Conservation (phyloP, 2,329 filamentous ascomycete species). For the Ploettnerulaceae sp. region DNA sequence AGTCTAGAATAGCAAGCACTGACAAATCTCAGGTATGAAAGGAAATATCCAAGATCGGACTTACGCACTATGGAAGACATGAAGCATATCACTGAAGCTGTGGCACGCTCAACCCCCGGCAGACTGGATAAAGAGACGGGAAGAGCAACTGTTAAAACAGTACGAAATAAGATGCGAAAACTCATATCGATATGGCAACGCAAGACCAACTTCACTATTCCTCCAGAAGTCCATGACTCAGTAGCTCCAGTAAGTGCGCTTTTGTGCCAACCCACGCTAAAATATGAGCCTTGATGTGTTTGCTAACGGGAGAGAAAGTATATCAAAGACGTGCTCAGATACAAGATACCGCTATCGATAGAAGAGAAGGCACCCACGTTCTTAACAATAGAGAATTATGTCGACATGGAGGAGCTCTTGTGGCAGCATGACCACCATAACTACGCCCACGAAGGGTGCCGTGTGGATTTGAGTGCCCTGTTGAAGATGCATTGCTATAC, state of each 20-base stretch:
- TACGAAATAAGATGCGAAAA: conserved; percentile 11
- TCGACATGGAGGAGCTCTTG: conserved; percentile 17
- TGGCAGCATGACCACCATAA: conserved; percentile 17
- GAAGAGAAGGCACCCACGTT: conserved; percentile 17
- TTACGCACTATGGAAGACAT: conserved; percentile 19
- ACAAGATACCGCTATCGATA: conserved; percentile 18
- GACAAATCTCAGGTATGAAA: conserved; percentile 21
- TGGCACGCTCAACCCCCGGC: conserved; percentile 14
- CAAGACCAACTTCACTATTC: conserved; percentile 13
- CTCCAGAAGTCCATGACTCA: conserved; percentile 18
- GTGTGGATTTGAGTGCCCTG: conserved; percentile 17
- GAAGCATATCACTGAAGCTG: conserved; percentile 21
- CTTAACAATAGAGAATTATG: conserved; percentile 19
- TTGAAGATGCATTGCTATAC: conserved; percentile 22
- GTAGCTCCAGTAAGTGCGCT: conserved; percentile 17
- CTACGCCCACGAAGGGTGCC: conserved; percentile 15
- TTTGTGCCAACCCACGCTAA: conserved; percentile 12
- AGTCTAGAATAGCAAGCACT: conserved; percentile 16
- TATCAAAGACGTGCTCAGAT: conserved; percentile 17
- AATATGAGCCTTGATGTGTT: conserved; percentile 19
- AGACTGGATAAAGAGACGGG: conserved; percentile 12
- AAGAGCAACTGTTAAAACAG: conserved; percentile 7
- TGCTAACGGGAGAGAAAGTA: conserved; percentile 20
- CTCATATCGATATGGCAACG: conserved; percentile 3
- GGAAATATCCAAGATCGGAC: conserved; percentile 19